Evolutionary conservation across 2,329 filamentous ascomycete genomes (phyloP).

Genomic region (Clarireedia monteithiana): DNA sequence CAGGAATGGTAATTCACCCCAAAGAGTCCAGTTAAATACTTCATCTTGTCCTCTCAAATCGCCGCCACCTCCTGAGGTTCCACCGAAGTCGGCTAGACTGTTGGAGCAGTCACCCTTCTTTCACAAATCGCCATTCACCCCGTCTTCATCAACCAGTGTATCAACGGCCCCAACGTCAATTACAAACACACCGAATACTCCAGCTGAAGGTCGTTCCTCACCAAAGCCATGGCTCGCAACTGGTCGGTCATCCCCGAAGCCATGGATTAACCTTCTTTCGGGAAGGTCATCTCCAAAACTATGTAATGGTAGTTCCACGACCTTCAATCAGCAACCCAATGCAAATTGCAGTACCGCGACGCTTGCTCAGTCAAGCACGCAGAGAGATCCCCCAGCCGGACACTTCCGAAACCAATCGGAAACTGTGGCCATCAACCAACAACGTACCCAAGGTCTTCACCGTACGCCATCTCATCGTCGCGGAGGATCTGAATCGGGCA

Average conservation of each 20-base stretch:
- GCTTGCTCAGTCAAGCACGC: background rate
- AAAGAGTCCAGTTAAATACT: conserved; percentile 13
- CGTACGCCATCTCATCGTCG: conserved; percentile 37
- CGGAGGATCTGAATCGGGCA: conserved; percentile 47
- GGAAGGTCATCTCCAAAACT: conserved; percentile 8
- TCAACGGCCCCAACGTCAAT: conserved; percentile 21
- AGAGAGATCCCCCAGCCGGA: conserved; percentile 6
- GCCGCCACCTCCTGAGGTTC: conserved; percentile 34
- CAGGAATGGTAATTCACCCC: conserved; percentile 12
- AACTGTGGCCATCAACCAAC: background rate
- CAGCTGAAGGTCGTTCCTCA: conserved; percentile 18
- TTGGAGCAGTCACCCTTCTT: conserved; percentile 37
- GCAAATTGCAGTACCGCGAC: background rate
- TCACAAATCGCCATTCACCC: conserved; percentile 34
- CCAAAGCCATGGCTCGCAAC: conserved; percentile 16
- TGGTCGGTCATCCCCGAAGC: conserved; percentile 18
- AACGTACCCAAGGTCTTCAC: conserved; percentile 1
- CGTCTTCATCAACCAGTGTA: conserved; percentile 17
- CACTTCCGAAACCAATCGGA: conserved; percentile 21
- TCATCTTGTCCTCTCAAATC: conserved; percentile 37
- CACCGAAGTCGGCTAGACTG: conserved; percentile 34
- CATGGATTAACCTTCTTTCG: conserved; percentile 11
- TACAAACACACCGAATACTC: conserved; percentile 14
- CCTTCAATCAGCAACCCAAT: background rate
- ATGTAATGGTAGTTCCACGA: background rate